Base-by-base conservation (phyloP, 306 rosid species). In the Lathyrus tuberosus region DNA sequence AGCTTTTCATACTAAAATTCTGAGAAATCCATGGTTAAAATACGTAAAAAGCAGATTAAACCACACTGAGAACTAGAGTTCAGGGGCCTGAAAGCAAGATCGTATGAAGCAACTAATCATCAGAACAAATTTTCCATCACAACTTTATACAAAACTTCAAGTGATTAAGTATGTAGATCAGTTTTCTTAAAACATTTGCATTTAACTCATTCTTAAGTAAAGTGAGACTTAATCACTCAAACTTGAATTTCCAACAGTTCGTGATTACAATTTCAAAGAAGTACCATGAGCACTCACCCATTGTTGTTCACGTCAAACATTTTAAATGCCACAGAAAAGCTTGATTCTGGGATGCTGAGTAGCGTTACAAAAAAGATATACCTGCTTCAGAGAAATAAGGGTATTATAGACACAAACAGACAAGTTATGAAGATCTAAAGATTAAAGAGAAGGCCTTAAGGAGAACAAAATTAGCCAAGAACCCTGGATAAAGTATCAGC, bases 321-420 rank as follows among this genome's bases (percentile, higher is more conserved):
- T 81, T 90, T 93, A 78, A 93, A 93, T 22, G 87, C 80, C 62
- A 82, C 91, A 12, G 63, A 67, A 76, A 90, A 93, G 83, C 90
- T 85, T 68, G 96, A 81, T 76, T 93, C 97, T 28, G 96, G 96
- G 72, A 93, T 90, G 88, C 98, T 78, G 74, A 93, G 90, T 12
- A 90, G 83, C 6, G 98, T 90, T 71, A 85, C 93, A 73, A 93
- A 84, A 76, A 93, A 93, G 22, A 93, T 93, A 65, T 90, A 93
- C 91, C 97, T 90, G 90, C 57, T 67, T 52, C 67, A 81, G 9
- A 78, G 67, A 41, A 42, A 47, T 30, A 41, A 53, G 47, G 63
- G 26, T 44, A 61, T 44, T 68, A 52, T 12, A 28, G 41, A 49
- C 42, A 64, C 5, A 65, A 2, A 44, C 26, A 42, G 16, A 30